phyloP scores from a whole-genome alignment of 2,329 filamentous ascomycete genomes.

The Pseudogymnoascus sp. region DNA sequence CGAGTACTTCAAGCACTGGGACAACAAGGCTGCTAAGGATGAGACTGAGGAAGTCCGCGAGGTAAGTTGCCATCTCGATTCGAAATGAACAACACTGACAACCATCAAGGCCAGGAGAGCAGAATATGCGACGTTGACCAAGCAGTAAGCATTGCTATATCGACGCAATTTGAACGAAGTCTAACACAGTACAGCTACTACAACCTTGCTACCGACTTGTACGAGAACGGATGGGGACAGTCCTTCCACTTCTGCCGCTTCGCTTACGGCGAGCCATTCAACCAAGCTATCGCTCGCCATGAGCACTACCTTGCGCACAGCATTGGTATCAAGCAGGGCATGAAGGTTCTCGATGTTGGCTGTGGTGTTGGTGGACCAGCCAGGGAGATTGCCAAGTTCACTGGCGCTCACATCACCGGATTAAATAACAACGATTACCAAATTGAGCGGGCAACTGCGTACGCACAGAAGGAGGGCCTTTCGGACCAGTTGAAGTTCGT shows the following conservation, averaged over 20 bases:
- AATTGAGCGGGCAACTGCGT: conserved; percentile 82
- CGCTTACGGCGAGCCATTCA: conserved; percentile 75
- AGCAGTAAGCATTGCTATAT: conserved; percentile 56
- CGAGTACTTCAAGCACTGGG: conserved; percentile 96
- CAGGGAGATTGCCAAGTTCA: conserved; percentile 92
- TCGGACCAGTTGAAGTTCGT: conserved; percentile 72
- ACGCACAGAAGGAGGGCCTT: conserved; percentile 74
- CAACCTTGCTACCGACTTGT: conserved; percentile 90
- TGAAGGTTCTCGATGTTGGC: conserved; percentile 90
- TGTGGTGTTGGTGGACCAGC: conserved; percentile 95
- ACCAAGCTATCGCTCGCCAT: conserved; percentile 86
- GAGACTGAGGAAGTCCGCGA: conserved; percentile 80
- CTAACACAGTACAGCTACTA: conserved; percentile 60
- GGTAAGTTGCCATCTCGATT: conserved; percentile 39
- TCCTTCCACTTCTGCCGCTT: conserved; percentile 98
- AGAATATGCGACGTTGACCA: conserved; percentile 87
- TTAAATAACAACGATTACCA: conserved; percentile 99
- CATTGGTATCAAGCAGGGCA: conserved; percentile 76
- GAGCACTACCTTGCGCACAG: conserved; percentile 94
- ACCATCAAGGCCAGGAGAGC: conserved; percentile 58
- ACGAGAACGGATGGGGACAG: conserved; percentile 94
- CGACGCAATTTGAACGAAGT: not conserved
- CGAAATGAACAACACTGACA: conserved; percentile 13
- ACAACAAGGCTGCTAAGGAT: conserved; percentile 66
- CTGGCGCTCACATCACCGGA: conserved; percentile 77